These are phyloP conservation scores for Talaromyces thailandensis DNA, from an alignment of 495 filamentous ascomycete genomes.

Conservation along the genomic window DNA sequence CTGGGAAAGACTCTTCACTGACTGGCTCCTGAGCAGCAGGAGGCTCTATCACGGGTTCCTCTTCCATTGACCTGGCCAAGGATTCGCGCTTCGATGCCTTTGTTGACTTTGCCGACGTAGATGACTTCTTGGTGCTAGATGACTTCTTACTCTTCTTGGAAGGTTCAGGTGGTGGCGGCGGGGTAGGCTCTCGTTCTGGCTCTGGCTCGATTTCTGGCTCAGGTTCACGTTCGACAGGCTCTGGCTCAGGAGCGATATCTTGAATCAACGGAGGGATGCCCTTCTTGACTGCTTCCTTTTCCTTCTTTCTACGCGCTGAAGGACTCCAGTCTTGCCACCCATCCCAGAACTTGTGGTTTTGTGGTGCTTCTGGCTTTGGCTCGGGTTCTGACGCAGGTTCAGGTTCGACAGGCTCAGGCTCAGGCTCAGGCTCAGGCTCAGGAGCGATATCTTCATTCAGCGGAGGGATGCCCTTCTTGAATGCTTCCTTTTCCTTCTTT, in stretches of 20 bases:
- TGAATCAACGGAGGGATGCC: not conserved
- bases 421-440: not conserved
- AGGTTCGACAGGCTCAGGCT: slow-evolving; percentile 15
- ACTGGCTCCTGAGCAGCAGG: slow-evolving; percentile 12
- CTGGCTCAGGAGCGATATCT: slow-evolving; percentile 10
- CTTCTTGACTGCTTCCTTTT: slow-evolving; percentile 10
- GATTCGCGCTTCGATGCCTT: slow-evolving; percentile 13
- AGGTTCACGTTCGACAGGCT: slow-evolving; percentile 10
- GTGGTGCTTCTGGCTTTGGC: not conserved
- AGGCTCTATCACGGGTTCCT: not conserved
- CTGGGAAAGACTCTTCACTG: slow-evolving; percentile 8
- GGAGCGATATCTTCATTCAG: slow-evolving; percentile 6
- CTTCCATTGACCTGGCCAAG: slow-evolving; percentile 6
- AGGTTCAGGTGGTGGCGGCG: slow-evolving; percentile 19
- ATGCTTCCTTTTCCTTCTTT: slow-evolving; percentile 9
- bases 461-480: slow-evolving; percentile 8
- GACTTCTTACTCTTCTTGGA: slow-evolving; percentile 10
- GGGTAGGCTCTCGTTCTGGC: slow-evolving; percentile 10
- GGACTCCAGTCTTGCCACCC: not conserved
- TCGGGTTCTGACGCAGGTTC: slow-evolving; percentile 9
- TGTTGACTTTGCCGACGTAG: slow-evolving; percentile 13
- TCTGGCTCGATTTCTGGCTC: slow-evolving; percentile 5
- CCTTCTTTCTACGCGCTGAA: slow-evolving; percentile 9
- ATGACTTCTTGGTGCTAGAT: slow-evolving; percentile 22
- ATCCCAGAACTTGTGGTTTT: slow-evolving; percentile 1